These are phyloP conservation scores for Globisporangium spiculum DNA, from an alignment of 352 stramenopile genomes.

Conservation along the genomic window DNA sequence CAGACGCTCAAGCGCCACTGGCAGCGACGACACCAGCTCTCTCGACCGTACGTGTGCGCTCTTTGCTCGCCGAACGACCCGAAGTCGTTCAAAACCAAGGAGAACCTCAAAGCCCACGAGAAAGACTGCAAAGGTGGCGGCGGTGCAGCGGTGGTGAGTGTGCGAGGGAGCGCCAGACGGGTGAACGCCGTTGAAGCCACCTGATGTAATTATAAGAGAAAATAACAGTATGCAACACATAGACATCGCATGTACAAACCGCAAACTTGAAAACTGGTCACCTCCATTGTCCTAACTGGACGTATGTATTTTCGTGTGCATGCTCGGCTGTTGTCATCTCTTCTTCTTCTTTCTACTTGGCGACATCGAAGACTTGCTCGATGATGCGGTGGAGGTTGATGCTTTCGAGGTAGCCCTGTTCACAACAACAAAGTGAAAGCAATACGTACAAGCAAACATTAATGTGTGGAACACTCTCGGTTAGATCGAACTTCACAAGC, in stretches of 20 bases:
- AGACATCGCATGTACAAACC: not conserved
- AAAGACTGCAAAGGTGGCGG: slow-evolving; percentile 49
- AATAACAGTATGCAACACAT: not conserved
- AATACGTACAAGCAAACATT: not conserved
- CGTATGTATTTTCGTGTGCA: slow-evolving; percentile 2
- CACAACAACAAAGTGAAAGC: slow-evolving; percentile 5
- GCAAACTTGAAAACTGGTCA: not conserved
- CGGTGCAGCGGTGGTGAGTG: not conserved
- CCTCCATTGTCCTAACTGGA: not conserved
- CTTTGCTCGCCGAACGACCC: slow-evolving; percentile 33
- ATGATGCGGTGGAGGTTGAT: slow-evolving; percentile 87
- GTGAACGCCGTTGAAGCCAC: not conserved
- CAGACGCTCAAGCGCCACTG: slow-evolving; percentile 75
- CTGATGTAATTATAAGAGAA: not conserved
- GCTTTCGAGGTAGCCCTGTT: slow-evolving; percentile 78
- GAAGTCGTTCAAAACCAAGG: slow-evolving; percentile 68
- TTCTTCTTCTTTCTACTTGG: slow-evolving; percentile 45
- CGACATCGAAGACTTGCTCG: slow-evolving; percentile 82
- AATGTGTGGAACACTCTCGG: not conserved
- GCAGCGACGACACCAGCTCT: slow-evolving; percentile 56
- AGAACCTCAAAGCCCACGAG: slow-evolving; percentile 69
- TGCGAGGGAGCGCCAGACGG: not conserved
- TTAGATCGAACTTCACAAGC: not conserved
- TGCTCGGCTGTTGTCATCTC: not conserved
- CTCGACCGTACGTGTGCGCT: slow-evolving; percentile 48